Percentiles rank a stretch among this genome's conserved stretches.
Evolutionary conservation across 2,329 filamentous ascomycete genomes (phyloP).

Genomic region (Colletotrichum caudatum): DNA sequence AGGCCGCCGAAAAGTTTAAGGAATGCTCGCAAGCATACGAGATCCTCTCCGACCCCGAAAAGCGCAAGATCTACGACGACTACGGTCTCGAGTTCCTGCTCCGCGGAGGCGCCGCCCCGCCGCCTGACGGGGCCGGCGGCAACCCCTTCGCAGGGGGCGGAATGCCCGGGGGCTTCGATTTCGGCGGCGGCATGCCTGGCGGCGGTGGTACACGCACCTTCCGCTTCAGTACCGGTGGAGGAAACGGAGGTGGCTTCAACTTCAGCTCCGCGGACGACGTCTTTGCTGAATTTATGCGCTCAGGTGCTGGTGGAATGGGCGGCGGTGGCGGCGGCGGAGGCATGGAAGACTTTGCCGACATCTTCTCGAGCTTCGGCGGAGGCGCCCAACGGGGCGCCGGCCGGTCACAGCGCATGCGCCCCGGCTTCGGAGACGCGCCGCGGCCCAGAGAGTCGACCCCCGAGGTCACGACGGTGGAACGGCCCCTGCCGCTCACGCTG

Average conservation of each 20-base stretch:
- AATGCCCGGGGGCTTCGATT: constrained; percentile 68
- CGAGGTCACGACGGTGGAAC: constrained; percentile 92
- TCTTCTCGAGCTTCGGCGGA: constrained; percentile 66
- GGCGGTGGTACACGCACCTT: constrained; percentile 67
- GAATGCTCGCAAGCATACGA: constrained; percentile 98
- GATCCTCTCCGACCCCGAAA: constrained; percentile 96
- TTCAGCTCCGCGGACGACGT: constrained; percentile 88
- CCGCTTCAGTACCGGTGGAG: constrained; percentile 71
- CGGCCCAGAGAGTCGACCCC: constrained; percentile 69
- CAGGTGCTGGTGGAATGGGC: constrained; percentile 60
- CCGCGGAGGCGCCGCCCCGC: constrained; percentile 78
- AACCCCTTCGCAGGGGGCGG: constrained; percentile 72
- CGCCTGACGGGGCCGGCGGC: constrained; percentile 68
- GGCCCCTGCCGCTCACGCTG: constrained; percentile 81
- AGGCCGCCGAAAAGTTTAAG: constrained; percentile 94
- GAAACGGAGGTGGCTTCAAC: constrained; percentile 73
- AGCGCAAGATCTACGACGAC: constrained; percentile 94
- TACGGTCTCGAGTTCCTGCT: constrained; percentile 94
- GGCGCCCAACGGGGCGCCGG: constrained; percentile 53
- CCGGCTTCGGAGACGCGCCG: constrained; percentile 46
- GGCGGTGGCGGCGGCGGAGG: constrained; percentile 53
- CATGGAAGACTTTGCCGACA: constrained; percentile 63
- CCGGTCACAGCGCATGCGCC: constrained; percentile 58
- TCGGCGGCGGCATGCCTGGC: constrained; percentile 53
- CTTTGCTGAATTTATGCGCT: constrained; percentile 85